Evolutionary conservation across 768 basidiomycete genomes (phyloP).

Genomic region (Fistulinella prunicolor): DNA sequence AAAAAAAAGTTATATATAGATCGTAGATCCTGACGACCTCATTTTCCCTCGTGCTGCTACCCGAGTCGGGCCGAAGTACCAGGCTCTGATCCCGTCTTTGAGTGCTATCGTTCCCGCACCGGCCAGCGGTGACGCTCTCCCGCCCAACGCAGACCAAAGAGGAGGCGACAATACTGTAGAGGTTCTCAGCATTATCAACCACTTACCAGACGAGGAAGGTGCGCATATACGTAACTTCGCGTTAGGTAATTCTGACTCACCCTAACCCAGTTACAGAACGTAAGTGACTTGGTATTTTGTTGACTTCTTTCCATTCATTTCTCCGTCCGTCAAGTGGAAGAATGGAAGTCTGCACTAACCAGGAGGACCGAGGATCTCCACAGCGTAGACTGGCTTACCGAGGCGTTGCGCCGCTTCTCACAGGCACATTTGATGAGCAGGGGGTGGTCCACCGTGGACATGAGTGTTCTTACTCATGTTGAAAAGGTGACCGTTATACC

Average conservation of each 20-base stretch:
- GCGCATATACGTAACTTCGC: conserved; percentile 27
- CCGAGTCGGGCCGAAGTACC: conserved; percentile 85
- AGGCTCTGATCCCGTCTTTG: conserved; percentile 53
- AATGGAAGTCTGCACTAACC: conserved; percentile 55
- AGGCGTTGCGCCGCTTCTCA: conserved; percentile 69
- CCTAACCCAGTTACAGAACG: conserved; percentile 51
- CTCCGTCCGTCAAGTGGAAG: conserved; percentile 51
- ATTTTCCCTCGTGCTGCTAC: conserved; percentile 94
- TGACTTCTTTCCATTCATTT: conserved; percentile 1
- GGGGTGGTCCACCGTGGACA: conserved; percentile 59
- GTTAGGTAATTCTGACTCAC: conserved; percentile 22
- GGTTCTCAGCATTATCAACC: conserved; percentile 61
- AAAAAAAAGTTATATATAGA: conserved; percentile 27
- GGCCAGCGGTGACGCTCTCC: not conserved
- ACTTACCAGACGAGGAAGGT: conserved; percentile 68
- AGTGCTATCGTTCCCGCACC: conserved; percentile 40
- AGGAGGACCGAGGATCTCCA: conserved; percentile 49
- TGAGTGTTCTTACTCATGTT: conserved; percentile 51
- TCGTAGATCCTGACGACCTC: conserved; percentile 88
- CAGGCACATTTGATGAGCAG: conserved; percentile 58
- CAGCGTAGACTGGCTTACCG: conserved; percentile 81
- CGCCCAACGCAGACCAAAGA: conserved; percentile 41
- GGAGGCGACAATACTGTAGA: conserved; percentile 74
- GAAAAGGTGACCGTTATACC: conserved; percentile 58
- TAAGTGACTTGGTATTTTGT: conserved; percentile 31